Percentiles rank a stretch among this genome's conserved stretches.
These are phyloP conservation scores for Yamadazyma tumulicola DNA, from an alignment of 805 yeast genomes.

Conservation along the genomic window DNA sequence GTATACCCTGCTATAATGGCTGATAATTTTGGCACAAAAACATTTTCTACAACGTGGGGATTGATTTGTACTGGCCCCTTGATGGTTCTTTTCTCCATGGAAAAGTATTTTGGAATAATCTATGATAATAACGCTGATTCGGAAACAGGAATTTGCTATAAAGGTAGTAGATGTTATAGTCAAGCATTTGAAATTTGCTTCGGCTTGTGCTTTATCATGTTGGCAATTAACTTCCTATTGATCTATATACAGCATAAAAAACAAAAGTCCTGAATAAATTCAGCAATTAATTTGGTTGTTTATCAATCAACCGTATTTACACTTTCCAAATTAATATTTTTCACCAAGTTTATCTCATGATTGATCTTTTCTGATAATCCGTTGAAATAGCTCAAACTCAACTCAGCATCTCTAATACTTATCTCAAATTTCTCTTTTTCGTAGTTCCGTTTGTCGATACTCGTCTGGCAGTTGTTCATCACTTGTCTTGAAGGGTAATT, in stretches of 20 bases:
- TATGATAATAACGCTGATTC: slow-evolving; percentile 45
- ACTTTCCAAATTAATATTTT: slow-evolving; percentile 42
- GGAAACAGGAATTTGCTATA: slow-evolving; percentile 36
- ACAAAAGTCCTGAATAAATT: slow-evolving; percentile 1
- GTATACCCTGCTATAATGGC: slow-evolving; percentile 74
- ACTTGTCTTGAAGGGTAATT: slow-evolving; percentile 82
- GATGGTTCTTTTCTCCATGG: slow-evolving; percentile 48
- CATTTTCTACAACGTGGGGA: slow-evolving; percentile 77
- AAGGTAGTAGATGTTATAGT: slow-evolving; percentile 36
- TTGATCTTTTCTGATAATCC: slow-evolving; percentile 43
- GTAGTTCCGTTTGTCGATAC: slow-evolving; percentile 57
- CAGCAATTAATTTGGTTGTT: background rate
- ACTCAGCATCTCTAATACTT: slow-evolving; percentile 53
- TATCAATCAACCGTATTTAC: slow-evolving; percentile 36
- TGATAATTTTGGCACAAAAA: slow-evolving; percentile 63
- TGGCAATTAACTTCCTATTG: slow-evolving; percentile 20
- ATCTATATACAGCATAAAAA: slow-evolving; percentile 23
- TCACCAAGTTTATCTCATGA: slow-evolving; percentile 40
- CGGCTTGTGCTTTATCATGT: slow-evolving; percentile 23
- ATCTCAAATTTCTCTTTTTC: slow-evolving; percentile 55
- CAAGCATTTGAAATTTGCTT: slow-evolving; percentile 34
- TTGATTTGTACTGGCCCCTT: slow-evolving; percentile 69
- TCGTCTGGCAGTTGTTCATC: slow-evolving; percentile 60
- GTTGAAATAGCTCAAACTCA: slow-evolving; percentile 53
- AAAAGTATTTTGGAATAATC: slow-evolving; percentile 52